Conservation (phyloP, 2,329 filamentous ascomycete species). For the Macroventuria anomochaeta region DNA sequence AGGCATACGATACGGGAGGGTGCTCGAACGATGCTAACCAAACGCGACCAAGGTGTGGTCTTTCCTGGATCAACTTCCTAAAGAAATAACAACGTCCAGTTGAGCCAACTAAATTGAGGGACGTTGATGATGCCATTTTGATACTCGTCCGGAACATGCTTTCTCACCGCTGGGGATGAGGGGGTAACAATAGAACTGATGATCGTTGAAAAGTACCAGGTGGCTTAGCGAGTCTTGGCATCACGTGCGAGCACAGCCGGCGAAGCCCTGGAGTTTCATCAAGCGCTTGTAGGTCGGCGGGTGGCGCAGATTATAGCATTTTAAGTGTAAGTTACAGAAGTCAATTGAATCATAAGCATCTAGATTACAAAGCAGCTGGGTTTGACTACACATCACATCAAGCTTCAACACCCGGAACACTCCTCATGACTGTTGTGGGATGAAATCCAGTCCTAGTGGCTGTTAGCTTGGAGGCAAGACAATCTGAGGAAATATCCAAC, state of each 20-base stretch:
- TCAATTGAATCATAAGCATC: no score
- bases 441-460: not conserved
- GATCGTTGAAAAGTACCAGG: no score
- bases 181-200: no score
- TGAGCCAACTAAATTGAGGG: not conserved
- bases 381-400: not conserved
- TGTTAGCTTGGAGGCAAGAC: not conserved
- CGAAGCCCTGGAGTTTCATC: no score
- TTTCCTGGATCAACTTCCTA: constrained; percentile 44
- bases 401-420: not conserved
- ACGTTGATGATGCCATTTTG: not conserved
- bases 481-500: not conserved
- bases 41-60: constrained; percentile 39
- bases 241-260: no score
- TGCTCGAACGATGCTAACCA: constrained; percentile 35
- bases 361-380: no score
- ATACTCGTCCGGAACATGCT: not conserved
- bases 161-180: not conserved
- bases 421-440: not conserved
- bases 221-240: no score
- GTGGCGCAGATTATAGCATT: no score
- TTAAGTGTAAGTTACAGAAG: no score
- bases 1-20: constrained; percentile 10
- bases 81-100: constrained; percentile 39
- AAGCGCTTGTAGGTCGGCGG: no score